Base-by-base conservation (phyloP, 345 rosid genomes). In the Ceriops zippeliana region DNA sequence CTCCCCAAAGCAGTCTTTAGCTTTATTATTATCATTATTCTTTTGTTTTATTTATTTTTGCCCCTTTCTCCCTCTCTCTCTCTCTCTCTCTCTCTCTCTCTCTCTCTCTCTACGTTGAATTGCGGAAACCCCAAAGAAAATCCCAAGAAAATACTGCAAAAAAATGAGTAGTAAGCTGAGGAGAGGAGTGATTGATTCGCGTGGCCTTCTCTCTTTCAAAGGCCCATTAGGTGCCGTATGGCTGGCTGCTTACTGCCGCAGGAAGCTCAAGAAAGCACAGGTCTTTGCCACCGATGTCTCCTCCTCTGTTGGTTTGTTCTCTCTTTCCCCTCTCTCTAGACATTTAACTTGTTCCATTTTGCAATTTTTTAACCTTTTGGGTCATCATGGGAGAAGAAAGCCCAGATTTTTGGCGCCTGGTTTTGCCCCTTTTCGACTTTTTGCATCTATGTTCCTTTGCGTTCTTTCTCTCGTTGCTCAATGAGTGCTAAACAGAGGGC, bases 191-290 rank as follows among this genome's bases (percentile, higher is more conserved):
- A 91, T 83, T 68, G 56, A 76, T 69, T 91, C 98, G 7, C 81
- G 84, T 38, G 68, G 80, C 67, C 82, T 86, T 57, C 80, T 86
- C 19, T 85, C 91, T 0, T 76, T 80, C 31, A 88, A 85, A 63
- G 95, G 97, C 47, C 85, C 97, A 54, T 68, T 88, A 51, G 84
- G 90, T 24, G 77, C 89, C 38, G 77, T 91, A 27, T 89, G 96
- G 96, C 85, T 89, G 24, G 97, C 98, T 38, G 98, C 95, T 19
- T 89, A 88, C 80, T 88, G 69, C 87, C 81, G 71, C 80, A 91
- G 86, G 32, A 87, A 85, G 70, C 97, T 93, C 10, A 89, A 86
- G 78, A 93, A 80, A 66, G 65, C 85, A 59, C 93, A 89, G 78
- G 85, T 91, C 78, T 72, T 76, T 73, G 80, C 79, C 51, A 87